Percentiles rank a stretch among this genome's conserved stretches.
phyloP scores from a whole-genome alignment of 1,284 basidiomycete species.

The Fomitiporia mediterranea region DNA sequence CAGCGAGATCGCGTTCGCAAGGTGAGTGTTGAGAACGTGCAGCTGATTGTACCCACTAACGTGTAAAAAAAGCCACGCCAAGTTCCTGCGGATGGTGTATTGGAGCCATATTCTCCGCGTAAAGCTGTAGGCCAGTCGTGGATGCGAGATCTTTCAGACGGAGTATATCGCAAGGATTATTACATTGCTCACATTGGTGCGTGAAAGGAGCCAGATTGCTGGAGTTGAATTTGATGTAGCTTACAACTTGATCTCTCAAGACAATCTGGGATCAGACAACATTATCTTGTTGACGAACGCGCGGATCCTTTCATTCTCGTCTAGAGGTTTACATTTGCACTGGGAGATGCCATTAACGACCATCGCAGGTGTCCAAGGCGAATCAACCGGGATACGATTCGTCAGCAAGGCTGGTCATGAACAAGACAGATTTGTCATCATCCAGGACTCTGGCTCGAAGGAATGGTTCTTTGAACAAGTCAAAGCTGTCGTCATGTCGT shows the following conservation, averaged over 20 bases:
- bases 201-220: slow-evolving; percentile 22
- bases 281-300: slow-evolving; percentile 80
- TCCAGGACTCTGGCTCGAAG: slow-evolving; percentile 68
- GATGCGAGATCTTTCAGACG: slow-evolving; percentile 91
- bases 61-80: slow-evolving; percentile 85
- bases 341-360: slow-evolving; percentile 93
- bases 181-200: slow-evolving; percentile 92
- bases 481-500: slow-evolving; percentile 66
- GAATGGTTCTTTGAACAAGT: slow-evolving; percentile 76
- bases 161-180: slow-evolving; percentile 75
- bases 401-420: slow-evolving; percentile 70
- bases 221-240: slow-evolving; percentile 8
- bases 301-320: slow-evolving; percentile 81
- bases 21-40: slow-evolving; percentile 37
- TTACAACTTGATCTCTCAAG: slow-evolving; percentile 34
- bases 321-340: slow-evolving; percentile 78
- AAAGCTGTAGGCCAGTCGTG: slow-evolving; percentile 96
- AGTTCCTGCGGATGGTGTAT: slow-evolving; percentile 80
- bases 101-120: slow-evolving; percentile 83
- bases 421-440: slow-evolving; percentile 70
- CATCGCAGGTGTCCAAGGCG: slow-evolving; percentile 84
- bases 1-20: slow-evolving; percentile 86
- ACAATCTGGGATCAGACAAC: slow-evolving; percentile 77
- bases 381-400: slow-evolving; percentile 86
- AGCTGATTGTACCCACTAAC: no score